A percentile compares a stretch with the other conserved stretches of the same genome.
phyloP scores from a whole-genome alignment of 352 stramenopile species.

The Phytopythium chamaehyphon region DNA sequence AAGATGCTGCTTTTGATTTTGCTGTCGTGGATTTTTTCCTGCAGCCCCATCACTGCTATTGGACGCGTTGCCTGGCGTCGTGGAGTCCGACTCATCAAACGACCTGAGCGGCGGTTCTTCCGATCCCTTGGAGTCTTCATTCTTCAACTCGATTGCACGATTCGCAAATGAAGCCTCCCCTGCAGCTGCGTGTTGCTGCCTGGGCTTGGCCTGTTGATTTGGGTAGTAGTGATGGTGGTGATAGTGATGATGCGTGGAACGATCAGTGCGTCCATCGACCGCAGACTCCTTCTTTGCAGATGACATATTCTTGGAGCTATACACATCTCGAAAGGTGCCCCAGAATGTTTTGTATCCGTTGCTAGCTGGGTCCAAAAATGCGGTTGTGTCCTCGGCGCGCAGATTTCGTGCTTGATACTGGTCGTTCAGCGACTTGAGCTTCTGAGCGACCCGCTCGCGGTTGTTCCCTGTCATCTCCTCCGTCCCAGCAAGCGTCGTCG shows the following conservation, averaged over 20 bases:
- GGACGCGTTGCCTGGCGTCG: slow-evolving; percentile 48
- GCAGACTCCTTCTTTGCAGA: too few species aligned
- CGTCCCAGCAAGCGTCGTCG: slow-evolving; percentile 24
- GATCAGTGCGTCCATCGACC: neutral
- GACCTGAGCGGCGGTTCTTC: slow-evolving; percentile 1
- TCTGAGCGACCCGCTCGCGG: slow-evolving; percentile 59
- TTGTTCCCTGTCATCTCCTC: slow-evolving; percentile 62
- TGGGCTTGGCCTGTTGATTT: neutral
- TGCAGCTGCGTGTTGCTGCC: too few species aligned
- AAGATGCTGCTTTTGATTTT: slow-evolving; percentile 13
- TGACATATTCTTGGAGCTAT: slow-evolving; percentile 22
- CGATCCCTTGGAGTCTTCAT: neutral
- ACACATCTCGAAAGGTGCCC: slow-evolving; percentile 62
- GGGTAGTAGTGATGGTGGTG: slow-evolving; percentile 5
- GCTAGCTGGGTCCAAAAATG: slow-evolving; percentile 45
- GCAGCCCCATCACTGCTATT: slow-evolving; percentile 29
- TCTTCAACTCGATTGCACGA: neutral
- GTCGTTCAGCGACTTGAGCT: slow-evolving; percentile 67
- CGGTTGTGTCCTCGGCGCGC: slow-evolving; percentile 18
- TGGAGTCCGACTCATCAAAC: slow-evolving; percentile 31
- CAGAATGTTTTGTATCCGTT: slow-evolving; percentile 70
- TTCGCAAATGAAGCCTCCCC: too few species aligned
- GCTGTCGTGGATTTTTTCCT: neutral
- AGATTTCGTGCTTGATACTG: slow-evolving; percentile 67
- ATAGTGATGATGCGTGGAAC: neutral